A percentile compares a stretch with the other conserved stretches of the same genome.
phyloP scores from a whole-genome alignment of 768 basidiomycete genomes.

The Auricularia sp. region DNA sequence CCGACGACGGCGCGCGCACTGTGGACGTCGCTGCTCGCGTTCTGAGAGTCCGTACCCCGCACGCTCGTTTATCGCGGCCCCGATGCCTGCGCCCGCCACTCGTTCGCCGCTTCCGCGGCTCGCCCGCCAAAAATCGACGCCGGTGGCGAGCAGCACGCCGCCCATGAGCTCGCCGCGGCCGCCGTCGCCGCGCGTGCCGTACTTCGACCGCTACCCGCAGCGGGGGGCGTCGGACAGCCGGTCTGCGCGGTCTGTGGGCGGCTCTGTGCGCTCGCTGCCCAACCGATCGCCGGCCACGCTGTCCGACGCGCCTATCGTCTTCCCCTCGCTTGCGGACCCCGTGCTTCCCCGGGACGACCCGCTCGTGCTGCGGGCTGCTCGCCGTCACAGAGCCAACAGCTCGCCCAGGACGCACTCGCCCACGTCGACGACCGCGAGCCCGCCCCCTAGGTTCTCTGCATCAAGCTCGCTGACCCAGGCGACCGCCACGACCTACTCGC shows the following conservation, averaged over 20 bases:
- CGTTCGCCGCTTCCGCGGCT: neutral
- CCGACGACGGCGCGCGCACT: too few relatives aligned
- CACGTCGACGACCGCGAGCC: neutral
- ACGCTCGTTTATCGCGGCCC: neutral
- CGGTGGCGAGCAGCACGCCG: too few relatives aligned
- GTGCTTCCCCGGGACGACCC: neutral
- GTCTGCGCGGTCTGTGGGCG: neutral
- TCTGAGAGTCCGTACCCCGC: neutral
- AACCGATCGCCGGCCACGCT: neutral
- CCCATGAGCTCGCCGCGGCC: neutral
- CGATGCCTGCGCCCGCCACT: neutral
- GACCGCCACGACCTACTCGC: slow-evolving; percentile 3
- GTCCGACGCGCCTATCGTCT: neutral
- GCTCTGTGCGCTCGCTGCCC: neutral
- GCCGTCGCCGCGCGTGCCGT: neutral
- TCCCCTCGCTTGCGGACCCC: neutral
- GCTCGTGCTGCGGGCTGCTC: neutral
- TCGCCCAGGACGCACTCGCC: neutral
- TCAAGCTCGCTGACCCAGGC: slow-evolving; percentile 6
- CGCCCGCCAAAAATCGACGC: neutral
- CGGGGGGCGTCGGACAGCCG: neutral
- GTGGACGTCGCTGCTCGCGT: too few relatives aligned
- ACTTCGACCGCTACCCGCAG: neutral
- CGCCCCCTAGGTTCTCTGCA: slow-evolving; percentile 4
- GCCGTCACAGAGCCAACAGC: neutral